Conservation (phyloP, 176 grass and related monocot genomes). For the Secale cereale region DNA sequence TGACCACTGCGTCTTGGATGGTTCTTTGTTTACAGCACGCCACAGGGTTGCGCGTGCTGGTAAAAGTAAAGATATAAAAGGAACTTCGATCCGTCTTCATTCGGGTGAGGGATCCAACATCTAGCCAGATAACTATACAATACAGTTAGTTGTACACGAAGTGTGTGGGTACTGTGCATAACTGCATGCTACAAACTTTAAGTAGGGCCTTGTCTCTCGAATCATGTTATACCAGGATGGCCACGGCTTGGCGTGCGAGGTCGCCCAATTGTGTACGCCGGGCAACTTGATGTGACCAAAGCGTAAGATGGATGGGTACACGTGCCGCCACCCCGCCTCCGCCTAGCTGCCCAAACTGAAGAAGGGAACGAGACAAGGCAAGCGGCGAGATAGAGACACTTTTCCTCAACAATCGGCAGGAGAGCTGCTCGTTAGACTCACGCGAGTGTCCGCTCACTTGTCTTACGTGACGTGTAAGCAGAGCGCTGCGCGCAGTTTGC, state of each 20-base stretch:
- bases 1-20: neutral
- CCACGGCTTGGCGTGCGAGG: neutral
- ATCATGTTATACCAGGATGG: neutral
- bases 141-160: no score
- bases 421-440: no score
- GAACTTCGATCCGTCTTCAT: neutral
- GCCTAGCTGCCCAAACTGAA: neutral
- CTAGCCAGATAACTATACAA: no score
- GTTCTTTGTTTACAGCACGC: neutral
- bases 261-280: neutral
- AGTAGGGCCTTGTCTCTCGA: neutral
- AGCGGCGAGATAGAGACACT: no score
- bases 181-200: neutral
- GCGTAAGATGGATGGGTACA: neutral
- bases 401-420: no score
- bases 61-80: neutral
- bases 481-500: neutral
- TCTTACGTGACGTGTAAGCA: no score
- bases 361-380: neutral
- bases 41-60: neutral
- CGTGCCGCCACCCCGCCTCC: neutral
- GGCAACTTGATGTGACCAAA: neutral
- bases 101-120: neutral
- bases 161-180: neutral
- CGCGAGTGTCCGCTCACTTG: no score